These are phyloP conservation scores for Jamesozyma gamospora DNA, from an alignment of 805 yeast genomes.

Conservation along the genomic window DNA sequence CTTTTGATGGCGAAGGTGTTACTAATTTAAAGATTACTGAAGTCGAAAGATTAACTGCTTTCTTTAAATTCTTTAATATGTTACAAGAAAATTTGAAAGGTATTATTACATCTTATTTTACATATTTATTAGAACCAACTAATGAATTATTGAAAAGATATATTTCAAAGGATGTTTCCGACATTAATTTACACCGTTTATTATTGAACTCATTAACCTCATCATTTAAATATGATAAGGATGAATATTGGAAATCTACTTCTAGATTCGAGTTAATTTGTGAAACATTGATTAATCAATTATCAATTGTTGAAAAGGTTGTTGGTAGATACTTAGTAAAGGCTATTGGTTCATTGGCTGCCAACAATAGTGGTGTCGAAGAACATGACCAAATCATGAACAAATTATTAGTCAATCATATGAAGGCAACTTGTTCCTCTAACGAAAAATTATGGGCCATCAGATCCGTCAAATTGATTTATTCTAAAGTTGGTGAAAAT, in stretches of 20 bases:
- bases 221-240: slow-evolving; percentile 82
- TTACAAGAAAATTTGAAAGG: slow-evolving; percentile 77
- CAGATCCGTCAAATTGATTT: slow-evolving; percentile 66
- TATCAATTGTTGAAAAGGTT: slow-evolving; percentile 55
- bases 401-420: slow-evolving; percentile 49
- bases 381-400: slow-evolving; percentile 70
- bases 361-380: slow-evolving; percentile 54
- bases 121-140: slow-evolving; percentile 74
- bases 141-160: slow-evolving; percentile 45
- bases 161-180: slow-evolving; percentile 33
- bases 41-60: slow-evolving; percentile 53
- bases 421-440: slow-evolving; percentile 50
- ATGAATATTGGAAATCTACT: slow-evolving; percentile 89
- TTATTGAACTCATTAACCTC: slow-evolving; percentile 62
- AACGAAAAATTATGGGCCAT: slow-evolving; percentile 73
- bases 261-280: slow-evolving; percentile 71
- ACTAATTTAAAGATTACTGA: slow-evolving; percentile 36
- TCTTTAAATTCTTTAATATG: slow-evolving; percentile 77
- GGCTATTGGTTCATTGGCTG: slow-evolving; percentile 67
- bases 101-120: slow-evolving; percentile 78
- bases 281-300: slow-evolving; percentile 53
- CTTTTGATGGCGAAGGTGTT: slow-evolving; percentile 72
- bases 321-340: slow-evolving; percentile 77
- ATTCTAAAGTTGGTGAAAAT: slow-evolving; percentile 86
- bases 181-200: slow-evolving; percentile 57